Evolutionary conservation across 257 asterid genomes (phyloP).

Genomic region (Ilex asprella): DNA sequence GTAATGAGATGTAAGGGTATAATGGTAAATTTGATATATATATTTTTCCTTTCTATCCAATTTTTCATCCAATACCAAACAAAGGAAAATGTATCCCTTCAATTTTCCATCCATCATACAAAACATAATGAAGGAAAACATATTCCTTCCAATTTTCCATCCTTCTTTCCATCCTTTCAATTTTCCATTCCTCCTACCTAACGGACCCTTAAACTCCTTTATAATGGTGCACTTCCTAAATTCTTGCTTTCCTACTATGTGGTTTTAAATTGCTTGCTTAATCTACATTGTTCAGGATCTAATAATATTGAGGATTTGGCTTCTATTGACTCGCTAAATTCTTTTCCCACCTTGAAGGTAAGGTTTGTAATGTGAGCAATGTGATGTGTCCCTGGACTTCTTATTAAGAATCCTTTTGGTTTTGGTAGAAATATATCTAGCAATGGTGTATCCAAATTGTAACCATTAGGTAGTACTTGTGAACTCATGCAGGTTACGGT

Average conservation of each 20-base stretch:
- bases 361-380: constrained; percentile 21
- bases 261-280: constrained; percentile 15
- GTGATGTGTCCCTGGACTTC: not conserved
- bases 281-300: constrained; percentile 42
- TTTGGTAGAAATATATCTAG: constrained; percentile 1
- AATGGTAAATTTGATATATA: no score
- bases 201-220: not conserved
- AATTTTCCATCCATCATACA: no score
- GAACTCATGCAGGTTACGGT: no score
- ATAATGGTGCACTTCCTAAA: constrained; percentile 2
- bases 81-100: no score
- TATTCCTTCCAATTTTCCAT: no score
- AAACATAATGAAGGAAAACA: no score
- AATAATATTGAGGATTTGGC: constrained; percentile 65
- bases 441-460: not conserved
- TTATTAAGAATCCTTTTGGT: not conserved
- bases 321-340: constrained; percentile 73
- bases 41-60: no score
- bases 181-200: no score
- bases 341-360: constrained; percentile 73
- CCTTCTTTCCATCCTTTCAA: no score
- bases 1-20: no score
- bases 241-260: constrained; percentile 12
- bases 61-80: no score
- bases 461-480: no score